These are phyloP conservation scores for Candida maesae DNA, from an alignment of 805 yeast species.

Conservation along the genomic window DNA sequence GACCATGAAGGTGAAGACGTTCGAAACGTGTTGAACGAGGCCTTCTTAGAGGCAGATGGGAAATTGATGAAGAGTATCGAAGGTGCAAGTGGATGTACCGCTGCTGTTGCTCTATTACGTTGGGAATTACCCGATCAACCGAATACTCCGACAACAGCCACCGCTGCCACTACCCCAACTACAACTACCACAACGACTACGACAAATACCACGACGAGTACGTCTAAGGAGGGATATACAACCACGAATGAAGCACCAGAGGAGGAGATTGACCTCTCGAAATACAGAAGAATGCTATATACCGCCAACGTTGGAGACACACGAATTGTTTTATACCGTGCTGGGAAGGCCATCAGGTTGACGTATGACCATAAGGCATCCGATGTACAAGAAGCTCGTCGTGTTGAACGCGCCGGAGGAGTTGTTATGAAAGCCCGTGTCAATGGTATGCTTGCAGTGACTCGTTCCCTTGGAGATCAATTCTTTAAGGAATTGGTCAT, in stretches of 20 bases:
- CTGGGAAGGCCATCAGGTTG: slow-evolving; percentile 71
- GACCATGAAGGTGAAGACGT: slow-evolving; percentile 48
- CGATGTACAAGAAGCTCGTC: slow-evolving; percentile 68
- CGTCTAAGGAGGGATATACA: too few relatives aligned
- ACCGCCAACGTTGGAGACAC: slow-evolving; percentile 97
- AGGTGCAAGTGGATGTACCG: slow-evolving; percentile 89
- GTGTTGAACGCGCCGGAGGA: slow-evolving; percentile 81
- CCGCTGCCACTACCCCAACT: too few relatives aligned
- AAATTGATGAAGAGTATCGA: slow-evolving; percentile 54
- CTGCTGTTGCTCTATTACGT: slow-evolving; percentile 85
- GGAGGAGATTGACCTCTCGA: slow-evolving; percentile 25
- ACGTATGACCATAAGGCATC: slow-evolving; percentile 94
- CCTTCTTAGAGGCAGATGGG: slow-evolving; percentile 75
- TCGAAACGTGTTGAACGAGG: slow-evolving; percentile 58
- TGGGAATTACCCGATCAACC: slow-evolving; percentile 58
- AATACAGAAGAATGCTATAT: slow-evolving; percentile 71
- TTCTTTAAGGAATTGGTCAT: slow-evolving; percentile 86
- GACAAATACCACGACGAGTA: too few relatives aligned
- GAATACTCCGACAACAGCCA: neutral
- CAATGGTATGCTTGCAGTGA: slow-evolving; percentile 93
- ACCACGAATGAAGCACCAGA: neutral
- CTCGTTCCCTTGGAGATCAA: slow-evolving; percentile 90
- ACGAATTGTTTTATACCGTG: slow-evolving; percentile 72
- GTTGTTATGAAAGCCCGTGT: slow-evolving; percentile 86
- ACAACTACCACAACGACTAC: too few relatives aligned